A percentile compares a stretch with the other conserved stretches of the same genome.
phyloP scores from a whole-genome alignment of 306 rosid genomes.

The Fragaria iinumae region DNA sequence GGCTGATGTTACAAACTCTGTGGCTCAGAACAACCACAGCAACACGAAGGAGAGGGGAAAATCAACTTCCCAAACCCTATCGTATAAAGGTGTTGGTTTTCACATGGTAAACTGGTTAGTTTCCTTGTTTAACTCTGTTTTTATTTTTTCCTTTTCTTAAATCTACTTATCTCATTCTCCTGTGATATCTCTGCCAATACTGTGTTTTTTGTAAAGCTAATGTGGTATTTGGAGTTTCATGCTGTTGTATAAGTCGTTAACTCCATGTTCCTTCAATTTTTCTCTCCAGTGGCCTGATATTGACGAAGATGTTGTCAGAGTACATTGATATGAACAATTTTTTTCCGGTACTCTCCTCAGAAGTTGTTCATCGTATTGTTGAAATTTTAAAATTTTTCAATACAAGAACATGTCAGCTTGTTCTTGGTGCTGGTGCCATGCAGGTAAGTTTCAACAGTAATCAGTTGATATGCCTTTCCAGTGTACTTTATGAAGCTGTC shows the following conservation, averaged over 20 bases:
- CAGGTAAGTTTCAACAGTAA: conserved; percentile 52
- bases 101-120: conserved; percentile 99
- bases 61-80: conserved; percentile 67
- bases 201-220: background rate
- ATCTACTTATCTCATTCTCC: conserved; percentile 2
- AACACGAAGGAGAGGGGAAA: conserved; percentile 74
- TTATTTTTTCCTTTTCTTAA: background rate
- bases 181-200: background rate
- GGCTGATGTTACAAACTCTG: conserved; percentile 39
- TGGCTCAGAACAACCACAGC: conserved; percentile 42
- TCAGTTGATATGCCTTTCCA: conserved; percentile 8
- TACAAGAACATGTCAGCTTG: conserved; percentile 98
- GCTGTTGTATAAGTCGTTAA: background rate
- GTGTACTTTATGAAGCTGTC: background rate
- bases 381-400: conserved; percentile 93
- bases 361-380: conserved; percentile 92
- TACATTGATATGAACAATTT: conserved; percentile 84
- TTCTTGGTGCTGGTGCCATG: conserved; percentile 99
- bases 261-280: conserved; percentile 18
- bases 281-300: conserved; percentile 82
- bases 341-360: conserved; percentile 80
- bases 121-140: conserved; percentile 28
- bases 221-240: background rate
- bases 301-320: conserved; percentile 95
- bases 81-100: conserved; percentile 73